Base-by-base conservation (phyloP, 306 rosid genomes). In the Carpinus viminea region DNA sequence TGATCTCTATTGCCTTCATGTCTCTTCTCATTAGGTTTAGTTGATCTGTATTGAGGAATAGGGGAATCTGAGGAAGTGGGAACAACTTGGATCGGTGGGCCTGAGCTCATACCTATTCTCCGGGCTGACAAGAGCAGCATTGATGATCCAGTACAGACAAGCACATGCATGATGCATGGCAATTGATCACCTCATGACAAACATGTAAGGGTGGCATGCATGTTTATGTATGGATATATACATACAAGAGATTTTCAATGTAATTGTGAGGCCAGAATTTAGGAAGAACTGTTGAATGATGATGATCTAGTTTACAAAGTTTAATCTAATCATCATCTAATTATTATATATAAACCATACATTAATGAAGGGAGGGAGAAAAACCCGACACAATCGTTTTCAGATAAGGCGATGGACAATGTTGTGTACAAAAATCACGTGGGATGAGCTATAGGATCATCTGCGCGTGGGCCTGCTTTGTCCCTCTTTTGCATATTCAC, bases 381-480 rank as follows among this genome's bases (percentile, higher is more conserved):
- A 47, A 77, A 70, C 83, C 26, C 78, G 71, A 87, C 88, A 81
- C 79, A 26, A 82, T 82, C 80, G 72, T 82, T 87, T 84, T 84
- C 83, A 66, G 73, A 80, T 74, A 31, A 79, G 77, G 79, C 56
- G 12, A 79, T 81, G 74, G 50, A 75, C 82, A 69, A 66, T 78
- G 31, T 34, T 66, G 48, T 74, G 62, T 47, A 56, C 72, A 77
- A 74, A 77, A 77, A 70, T 74, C 85, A 80, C 78, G 57, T 74
- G 88, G 68, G 62, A 76, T 57, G 79, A 31, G 6, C 24, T 34
- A 78, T 6, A 72, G 80, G 34, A 54, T 73, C 31, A 74, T 77
- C 78, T 66, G 61, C 81, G 31, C 68, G 87, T 85, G 90, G 91
- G 87, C 78, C 74, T 87, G 73, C 87, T 75, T 62, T 80, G 91